A percentile compares a stretch with the other conserved stretches of the same genome.
Evolutionary conservation across 345 rosid species (phyloP).

Genomic region (Aurinia saxatilis): DNA sequence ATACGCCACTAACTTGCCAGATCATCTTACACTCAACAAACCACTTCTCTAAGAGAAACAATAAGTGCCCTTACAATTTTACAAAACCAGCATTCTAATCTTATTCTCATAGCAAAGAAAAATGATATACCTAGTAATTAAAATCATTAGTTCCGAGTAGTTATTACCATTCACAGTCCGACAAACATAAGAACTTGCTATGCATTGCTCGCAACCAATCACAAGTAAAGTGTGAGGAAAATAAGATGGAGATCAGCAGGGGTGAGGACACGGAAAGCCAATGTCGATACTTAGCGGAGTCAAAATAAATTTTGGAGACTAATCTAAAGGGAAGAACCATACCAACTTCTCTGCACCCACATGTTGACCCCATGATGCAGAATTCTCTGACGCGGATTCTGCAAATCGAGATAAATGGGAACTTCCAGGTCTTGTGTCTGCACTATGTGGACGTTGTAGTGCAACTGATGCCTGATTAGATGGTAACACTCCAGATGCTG

Average conservation of each 20-base stretch:
- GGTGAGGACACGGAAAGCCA: background rate
- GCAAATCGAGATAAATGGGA: slow-evolving; percentile 98
- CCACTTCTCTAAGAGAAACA: background rate
- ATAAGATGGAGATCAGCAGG: slow-evolving; percentile 6
- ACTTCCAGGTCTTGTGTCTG: slow-evolving; percentile 98
- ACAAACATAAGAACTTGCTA: background rate
- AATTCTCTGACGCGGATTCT: slow-evolving; percentile 59
- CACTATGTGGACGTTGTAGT: slow-evolving; percentile 88
- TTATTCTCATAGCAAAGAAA: background rate
- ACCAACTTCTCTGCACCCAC: slow-evolving; percentile 62
- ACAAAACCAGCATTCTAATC: background rate
- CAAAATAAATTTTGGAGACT: background rate
- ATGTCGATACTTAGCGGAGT: background rate
- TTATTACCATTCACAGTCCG: background rate
- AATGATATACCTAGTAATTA: background rate
- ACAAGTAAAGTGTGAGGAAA: background rate
- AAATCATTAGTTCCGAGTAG: background rate
- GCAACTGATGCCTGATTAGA: slow-evolving; percentile 60
- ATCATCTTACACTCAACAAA: slow-evolving; percentile 5
- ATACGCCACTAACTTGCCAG: background rate
- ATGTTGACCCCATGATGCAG: slow-evolving; percentile 50
- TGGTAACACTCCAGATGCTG: slow-evolving; percentile 81
- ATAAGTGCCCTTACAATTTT: background rate
- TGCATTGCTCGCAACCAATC: background rate
- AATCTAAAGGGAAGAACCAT: slow-evolving; percentile 17